Base-by-base conservation (phyloP, 495 filamentous ascomycete genomes). In the Immersiella caudata region DNA sequence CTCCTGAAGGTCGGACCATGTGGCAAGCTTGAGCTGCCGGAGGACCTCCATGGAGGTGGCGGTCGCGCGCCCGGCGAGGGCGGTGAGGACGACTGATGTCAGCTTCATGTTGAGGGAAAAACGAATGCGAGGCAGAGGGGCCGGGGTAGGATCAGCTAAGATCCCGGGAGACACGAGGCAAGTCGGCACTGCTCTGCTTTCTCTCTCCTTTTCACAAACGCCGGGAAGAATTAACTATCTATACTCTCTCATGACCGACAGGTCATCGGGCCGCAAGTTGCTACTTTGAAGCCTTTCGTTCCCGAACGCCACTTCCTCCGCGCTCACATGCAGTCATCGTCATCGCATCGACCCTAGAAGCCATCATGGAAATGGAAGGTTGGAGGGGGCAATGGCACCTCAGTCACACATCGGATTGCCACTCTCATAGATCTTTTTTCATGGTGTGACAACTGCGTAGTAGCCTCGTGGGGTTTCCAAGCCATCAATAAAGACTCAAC, bases 21-120 rank as follows among this genome's bases (percentile, higher is more conserved):
- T 22, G 9, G 20, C 51, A 2, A 65, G 27, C 51, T 68, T 68
- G 26, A 64, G 66, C 52, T 68, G 27, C 22, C 40, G 54, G 35
- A 68, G 52, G 20, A 27, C 24, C 2, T 64, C 71, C 6, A 65
- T 74, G 25, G 63, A 73, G 68, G 54, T 68, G 67, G 55, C 60
- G n/a, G 35, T 26, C 22, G 63, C 63, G 12, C 56, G 51, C n/a
- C 52, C 63, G 5, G 33, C 22, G n/a, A 65, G 35, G 63, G 14
- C 33, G 3, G 29, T 49, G 4, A 46, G 69, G 24, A 49, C 33
- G 24, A 57, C 26, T 6, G 36, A 29, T 7, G 51, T 24, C 25
- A 64, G 27, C 50, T 64, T 55, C 62, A 64, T 64, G 3, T 24
- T 40, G 59, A 33, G 8, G 29, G 29, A 8, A 8, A 8, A 33